Evolutionary conservation across 2,329 filamentous ascomycete genomes (phyloP).

Genomic region (Ceratocystis huliohia): DNA sequence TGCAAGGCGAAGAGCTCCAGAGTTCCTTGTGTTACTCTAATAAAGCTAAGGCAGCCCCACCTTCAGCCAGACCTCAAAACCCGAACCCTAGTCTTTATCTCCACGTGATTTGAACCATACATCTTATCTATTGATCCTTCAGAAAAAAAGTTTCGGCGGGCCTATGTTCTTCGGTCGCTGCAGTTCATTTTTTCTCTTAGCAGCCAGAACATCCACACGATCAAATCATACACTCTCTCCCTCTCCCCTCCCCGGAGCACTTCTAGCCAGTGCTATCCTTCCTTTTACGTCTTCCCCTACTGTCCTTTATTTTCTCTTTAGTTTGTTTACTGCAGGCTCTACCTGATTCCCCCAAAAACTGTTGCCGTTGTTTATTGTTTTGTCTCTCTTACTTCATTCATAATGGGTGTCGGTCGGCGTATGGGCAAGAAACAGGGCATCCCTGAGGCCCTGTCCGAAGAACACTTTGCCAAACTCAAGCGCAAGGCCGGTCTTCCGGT

Average conservation of each 20-base stretch:
- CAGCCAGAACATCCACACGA: slow-evolving; percentile 1
- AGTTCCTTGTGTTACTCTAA: background rate
- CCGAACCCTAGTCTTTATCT: background rate
- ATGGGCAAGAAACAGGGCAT: slow-evolving; percentile 94
- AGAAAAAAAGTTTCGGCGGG: slow-evolving; percentile 32
- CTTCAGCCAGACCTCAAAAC: background rate
- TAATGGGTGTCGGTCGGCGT: slow-evolving; percentile 78
- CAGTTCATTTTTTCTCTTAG: background rate
- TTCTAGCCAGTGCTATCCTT: background rate
- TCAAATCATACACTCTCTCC: background rate
- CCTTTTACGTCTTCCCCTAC: no score
- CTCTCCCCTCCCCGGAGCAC: background rate
- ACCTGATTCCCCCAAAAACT: background rate
- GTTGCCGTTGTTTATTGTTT: background rate
- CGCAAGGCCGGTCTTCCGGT: slow-evolving; percentile 66
- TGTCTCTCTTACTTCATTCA: slow-evolving; percentile 26
- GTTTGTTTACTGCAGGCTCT: slow-evolving; percentile 3
- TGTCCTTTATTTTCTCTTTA: background rate
- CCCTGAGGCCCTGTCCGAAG: slow-evolving; percentile 70
- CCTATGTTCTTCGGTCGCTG: slow-evolving; percentile 22
- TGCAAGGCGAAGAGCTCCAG: background rate
- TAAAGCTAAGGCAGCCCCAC: slow-evolving; percentile 6
- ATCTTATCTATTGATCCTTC: slow-evolving; percentile 18
- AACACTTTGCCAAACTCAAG: slow-evolving; percentile 66
- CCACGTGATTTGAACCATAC: slow-evolving; percentile 12